phyloP scores from a whole-genome alignment of 2,329 filamentous ascomycete genomes.

The Trichophyton mentagrophytes region DNA sequence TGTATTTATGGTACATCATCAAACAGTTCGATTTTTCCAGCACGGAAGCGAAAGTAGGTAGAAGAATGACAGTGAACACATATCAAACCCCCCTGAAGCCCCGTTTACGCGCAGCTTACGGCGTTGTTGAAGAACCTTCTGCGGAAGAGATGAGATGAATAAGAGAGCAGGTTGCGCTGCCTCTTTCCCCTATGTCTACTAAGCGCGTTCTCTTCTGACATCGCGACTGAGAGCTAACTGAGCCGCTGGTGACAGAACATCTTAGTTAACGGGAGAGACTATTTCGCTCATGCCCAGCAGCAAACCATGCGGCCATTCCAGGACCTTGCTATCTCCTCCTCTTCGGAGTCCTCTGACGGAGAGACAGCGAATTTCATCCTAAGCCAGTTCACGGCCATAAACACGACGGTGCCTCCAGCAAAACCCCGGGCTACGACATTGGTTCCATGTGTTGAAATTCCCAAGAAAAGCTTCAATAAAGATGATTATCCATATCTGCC shows the following conservation, averaged over 20 bases:
- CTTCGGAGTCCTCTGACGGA: not conserved
- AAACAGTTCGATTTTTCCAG: no score
- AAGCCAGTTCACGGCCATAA: conserved; percentile 11
- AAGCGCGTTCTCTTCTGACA: not conserved
- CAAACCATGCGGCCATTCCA: not conserved
- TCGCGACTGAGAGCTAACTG: not conserved
- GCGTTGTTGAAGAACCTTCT: not conserved
- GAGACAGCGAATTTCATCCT: conserved; percentile 9
- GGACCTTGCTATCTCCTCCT: not conserved
- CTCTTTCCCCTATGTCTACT: not conserved
- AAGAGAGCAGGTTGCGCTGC: not conserved
- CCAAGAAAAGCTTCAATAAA: not conserved
- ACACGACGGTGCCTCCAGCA: not conserved
- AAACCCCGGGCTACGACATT: conserved; percentile 1
- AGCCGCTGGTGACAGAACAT: not conserved
- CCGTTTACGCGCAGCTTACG: not conserved
- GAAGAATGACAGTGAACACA: not conserved
- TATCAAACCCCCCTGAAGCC: not conserved
- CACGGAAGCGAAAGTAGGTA: not conserved
- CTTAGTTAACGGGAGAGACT: not conserved
- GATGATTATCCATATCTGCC: conserved; percentile 12
- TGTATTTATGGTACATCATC: not conserved
- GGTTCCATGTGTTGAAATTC: conserved; percentile 14
- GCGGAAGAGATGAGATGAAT: not conserved
- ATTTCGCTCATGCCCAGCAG: not conserved